Conservation (phyloP, 371 early-diverging fungal genomes). For the Coemansia sp. region DNA sequence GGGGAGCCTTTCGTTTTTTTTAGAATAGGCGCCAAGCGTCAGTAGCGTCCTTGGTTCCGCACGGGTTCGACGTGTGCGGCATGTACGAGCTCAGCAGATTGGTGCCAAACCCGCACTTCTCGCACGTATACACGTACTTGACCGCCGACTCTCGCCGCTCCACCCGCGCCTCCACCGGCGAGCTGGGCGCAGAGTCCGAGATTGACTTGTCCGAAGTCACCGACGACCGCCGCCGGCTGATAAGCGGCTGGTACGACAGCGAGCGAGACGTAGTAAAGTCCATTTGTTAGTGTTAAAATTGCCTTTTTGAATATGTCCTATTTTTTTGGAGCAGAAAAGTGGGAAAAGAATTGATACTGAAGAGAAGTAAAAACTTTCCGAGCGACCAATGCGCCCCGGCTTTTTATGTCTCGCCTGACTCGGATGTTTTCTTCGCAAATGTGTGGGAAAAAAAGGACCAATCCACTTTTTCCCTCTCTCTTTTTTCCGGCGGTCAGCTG, state of each 20-base stretch:
- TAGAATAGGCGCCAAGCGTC: slow-evolving; percentile 31
- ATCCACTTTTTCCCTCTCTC: too few relatives aligned
- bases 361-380: too few relatives aligned
- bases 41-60: slow-evolving; percentile 23
- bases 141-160: slow-evolving; percentile 16
- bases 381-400: too few relatives aligned
- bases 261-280: slow-evolving; percentile 11
- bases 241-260: slow-evolving; percentile 37
- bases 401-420: too few relatives aligned
- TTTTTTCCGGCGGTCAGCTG: too few relatives aligned
- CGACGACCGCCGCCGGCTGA: slow-evolving; percentile 45
- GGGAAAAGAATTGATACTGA: too few relatives aligned
- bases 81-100: slow-evolving; percentile 42
- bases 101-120: slow-evolving; percentile 44
- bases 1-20: too few relatives aligned
- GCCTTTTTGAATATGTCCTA: too few relatives aligned
- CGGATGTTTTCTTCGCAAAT: too few relatives aligned
- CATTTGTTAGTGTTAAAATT: too few relatives aligned
- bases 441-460: too few relatives aligned
- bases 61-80: slow-evolving; percentile 45
- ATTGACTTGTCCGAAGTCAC: slow-evolving; percentile 7
- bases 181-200: slow-evolving; percentile 15
- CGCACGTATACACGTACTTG: slow-evolving; percentile 38
- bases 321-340: too few relatives aligned
- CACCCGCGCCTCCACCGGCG: slow-evolving; percentile 17